Evolutionary conservation across 2,329 filamentous ascomycete species (phyloP).

Genomic region (Penicillium frequentans): DNA sequence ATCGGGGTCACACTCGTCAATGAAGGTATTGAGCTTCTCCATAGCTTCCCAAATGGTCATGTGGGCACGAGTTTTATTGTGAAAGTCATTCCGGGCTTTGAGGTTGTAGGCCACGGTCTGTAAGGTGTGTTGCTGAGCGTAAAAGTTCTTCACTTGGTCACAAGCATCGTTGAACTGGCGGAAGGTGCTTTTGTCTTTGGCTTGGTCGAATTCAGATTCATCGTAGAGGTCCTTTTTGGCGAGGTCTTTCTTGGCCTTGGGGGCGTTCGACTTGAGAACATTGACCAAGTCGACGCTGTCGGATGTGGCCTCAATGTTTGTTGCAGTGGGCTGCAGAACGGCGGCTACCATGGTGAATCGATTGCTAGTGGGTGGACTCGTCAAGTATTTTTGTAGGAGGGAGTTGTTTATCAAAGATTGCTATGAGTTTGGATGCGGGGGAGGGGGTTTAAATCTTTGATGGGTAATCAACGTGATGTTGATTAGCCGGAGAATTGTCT

Average conservation of each 20-base stretch:
- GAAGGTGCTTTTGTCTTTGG: conserved; percentile 78
- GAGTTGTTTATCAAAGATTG: too few relatives aligned
- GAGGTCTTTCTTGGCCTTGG: too few relatives aligned
- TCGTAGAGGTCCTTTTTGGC: conserved; percentile 44
- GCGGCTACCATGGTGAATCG: not conserved
- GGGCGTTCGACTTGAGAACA: conserved; percentile 51
- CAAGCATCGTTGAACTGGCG: conserved; percentile 80
- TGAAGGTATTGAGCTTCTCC: conserved; percentile 85
- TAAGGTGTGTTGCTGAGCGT: conserved; percentile 67
- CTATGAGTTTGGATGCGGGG: too few relatives aligned
- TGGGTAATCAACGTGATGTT: too few relatives aligned
- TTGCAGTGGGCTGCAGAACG: not conserved
- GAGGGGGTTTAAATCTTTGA: too few relatives aligned
- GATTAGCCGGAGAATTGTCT: too few relatives aligned
- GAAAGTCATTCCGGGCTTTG: conserved; percentile 70
- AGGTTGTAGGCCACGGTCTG: conserved; percentile 70
- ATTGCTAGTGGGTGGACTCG: conserved; percentile 42
- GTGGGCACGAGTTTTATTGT: conserved; percentile 65
- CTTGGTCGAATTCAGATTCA: conserved; percentile 66
- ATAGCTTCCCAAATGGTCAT: conserved; percentile 91
- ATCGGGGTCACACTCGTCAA: conserved; percentile 89
- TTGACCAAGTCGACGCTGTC: conserved; percentile 62
- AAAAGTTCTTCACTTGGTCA: conserved; percentile 83
- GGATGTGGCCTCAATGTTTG: conserved; percentile 51
- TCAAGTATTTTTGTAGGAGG: too few relatives aligned